Base-by-base conservation (phyloP, 306 rosid species). In the Cucumis hystrix region DNA sequence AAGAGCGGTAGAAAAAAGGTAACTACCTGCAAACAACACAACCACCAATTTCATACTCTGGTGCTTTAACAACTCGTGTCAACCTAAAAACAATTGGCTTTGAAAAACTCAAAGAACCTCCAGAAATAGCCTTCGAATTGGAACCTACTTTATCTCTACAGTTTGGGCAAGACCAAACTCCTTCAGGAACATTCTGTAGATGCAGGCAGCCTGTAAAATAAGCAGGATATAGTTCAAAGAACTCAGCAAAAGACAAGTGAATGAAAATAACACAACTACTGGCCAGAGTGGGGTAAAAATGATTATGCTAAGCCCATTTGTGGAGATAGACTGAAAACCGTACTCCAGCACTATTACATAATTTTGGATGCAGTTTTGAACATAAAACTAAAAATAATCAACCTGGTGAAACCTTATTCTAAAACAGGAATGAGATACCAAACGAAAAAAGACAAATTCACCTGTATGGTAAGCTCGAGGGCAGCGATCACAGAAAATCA, bases 401-500 rank as follows among this genome's bases (percentile, higher is more conserved):
- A 69, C 37, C 37, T 21, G 37, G 25, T 9, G 14, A 40, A n/a
- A 49, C 10, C 75, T 67, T 40, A 61, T 73, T 40, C 51, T 25
- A 41, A 52, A 17, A 69, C 33, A 15, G 40, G 40, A 23, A 23
- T 23, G 25, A 49, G 20, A 10, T 11, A 28, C 40, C 8, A 15
- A 80, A 20, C 21, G 15, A 3, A 2, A 59, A 57, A 57, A 14
- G n/a, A 79, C 11, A 40, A 37, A 69, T 72, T 79, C 74, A 92
- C 98, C 98, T 89, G 93, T 84, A 84, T 96, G 99, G 80, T 88
- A 96, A 77, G 99, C 97, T 77, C 91, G 88, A 60, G 99, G 99
- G 83, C 99, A 96, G 83, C 90, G 89, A 80, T 85, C 85, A 83
- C 99, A 96, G 61, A 87, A 88, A 85, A 91, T 82, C 82, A 96